These are phyloP conservation scores for Spathaspora sp. DNA, from an alignment of 1,139 yeast species.

Conservation along the genomic window DNA sequence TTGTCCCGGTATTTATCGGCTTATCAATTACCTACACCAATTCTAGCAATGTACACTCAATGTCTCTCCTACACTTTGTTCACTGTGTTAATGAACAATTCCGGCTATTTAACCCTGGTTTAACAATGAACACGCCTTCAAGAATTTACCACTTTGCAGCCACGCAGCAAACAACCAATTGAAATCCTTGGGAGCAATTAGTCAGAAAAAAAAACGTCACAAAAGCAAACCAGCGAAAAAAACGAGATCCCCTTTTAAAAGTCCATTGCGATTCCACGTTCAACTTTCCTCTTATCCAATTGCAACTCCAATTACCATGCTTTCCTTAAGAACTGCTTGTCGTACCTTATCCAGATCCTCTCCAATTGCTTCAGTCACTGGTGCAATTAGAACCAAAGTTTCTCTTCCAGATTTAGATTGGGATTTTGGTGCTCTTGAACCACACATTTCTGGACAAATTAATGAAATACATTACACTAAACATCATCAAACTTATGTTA, in stretches of 20 bases:
- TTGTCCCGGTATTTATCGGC: background rate
- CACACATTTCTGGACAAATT: conserved; percentile 42
- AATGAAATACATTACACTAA: conserved; percentile 42
- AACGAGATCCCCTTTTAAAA: background rate
- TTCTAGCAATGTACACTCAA: background rate
- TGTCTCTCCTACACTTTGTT: background rate
- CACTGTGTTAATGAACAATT: no score
- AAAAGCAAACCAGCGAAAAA: background rate
- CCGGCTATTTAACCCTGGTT: background rate
- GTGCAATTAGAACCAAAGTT: conserved; percentile 37
- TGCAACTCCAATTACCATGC: conserved; percentile 7
- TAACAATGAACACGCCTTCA: background rate
- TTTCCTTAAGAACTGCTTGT: conserved; percentile 20
- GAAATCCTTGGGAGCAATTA: conserved; percentile 1
- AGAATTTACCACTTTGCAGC: background rate
- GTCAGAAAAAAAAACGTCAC: conserved; percentile 1
- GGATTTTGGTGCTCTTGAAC: conserved; percentile 43
- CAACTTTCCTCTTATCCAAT: background rate
- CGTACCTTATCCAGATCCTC: conserved; percentile 16
- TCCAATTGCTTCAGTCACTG: conserved; percentile 19
- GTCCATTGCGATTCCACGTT: background rate
- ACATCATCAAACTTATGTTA: conserved; percentile 45
- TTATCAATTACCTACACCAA: background rate
- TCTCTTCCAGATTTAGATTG: conserved; percentile 42
- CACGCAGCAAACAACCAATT: conserved; percentile 1